Base-by-base conservation (phyloP, 768 basidiomycete genomes). In the Tylopilus subfusipes region DNA sequence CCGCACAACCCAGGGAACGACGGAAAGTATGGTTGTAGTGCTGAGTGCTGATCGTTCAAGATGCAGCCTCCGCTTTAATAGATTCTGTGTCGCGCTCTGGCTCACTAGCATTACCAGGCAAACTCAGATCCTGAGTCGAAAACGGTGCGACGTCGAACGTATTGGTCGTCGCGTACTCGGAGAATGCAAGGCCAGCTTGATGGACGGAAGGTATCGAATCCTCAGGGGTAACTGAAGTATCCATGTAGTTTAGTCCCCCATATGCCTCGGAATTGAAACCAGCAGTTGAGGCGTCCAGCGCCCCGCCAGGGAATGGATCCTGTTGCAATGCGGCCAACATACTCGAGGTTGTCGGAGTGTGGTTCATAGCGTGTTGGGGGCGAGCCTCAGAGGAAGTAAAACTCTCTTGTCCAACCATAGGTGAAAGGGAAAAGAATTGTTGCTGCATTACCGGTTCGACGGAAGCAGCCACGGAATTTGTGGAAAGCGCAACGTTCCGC, bases 361-460 rank as follows among this genome's bases (percentile, higher is more conserved):
- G 84, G 18, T 78, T 80, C 84, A 92, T 88, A 63, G 82, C 69
- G 49, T 81, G 81, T 53, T 73, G 72, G 18, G 86, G 78, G 43
- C 85, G 78, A 55, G 78, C 78, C 57, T 89, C 88, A 63, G 88
- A 76, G 34, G 78, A 64, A 54, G 79, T 79, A 61, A 91, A 93
- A 64, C 73, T 84, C 69, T 92, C 91, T 64, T 92, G 89, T 24
- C 90, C 90, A 29, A 85, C 81, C 90, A 92, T 92, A n/a, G 91
- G 89, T 51, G 90, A 92, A 53, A 93, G 75, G 5, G 88, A 80
- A 68, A 90, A 89, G 74, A 87, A 94, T 63, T 90, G 86, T 65
- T 93, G 90, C 62, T 93, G 91, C 81, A 93, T 91, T 53, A 92
- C 85, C 30, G 91, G 90, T 66, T 94, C 91, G 50, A 94, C 91